Evolutionary conservation across 2,329 filamentous ascomycete species (phyloP), one percentile per base, ranked within the genome.

Genomic region (Penicillium sp.): DNA sequence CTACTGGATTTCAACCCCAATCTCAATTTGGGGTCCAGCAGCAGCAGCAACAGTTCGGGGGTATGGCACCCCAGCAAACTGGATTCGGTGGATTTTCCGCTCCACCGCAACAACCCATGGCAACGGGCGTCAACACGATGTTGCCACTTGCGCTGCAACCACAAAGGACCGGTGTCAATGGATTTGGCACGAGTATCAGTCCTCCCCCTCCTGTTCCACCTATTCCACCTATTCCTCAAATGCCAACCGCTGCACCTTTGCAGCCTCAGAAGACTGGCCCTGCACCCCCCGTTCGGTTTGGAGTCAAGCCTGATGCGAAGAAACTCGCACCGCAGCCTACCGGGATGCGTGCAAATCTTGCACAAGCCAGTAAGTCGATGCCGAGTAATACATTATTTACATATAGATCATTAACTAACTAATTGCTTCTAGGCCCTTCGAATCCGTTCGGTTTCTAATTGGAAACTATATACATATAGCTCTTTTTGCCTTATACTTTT

Each of bases 281-380:
- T 6, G 80, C 93, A 20, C 94, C 94, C 47, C 85, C 91, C 23
- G 87, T 99, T 18, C 84, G 91, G 59, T 99, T 99, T 71, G 94
- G 94, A 40, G 86, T 96, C 35, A 81, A 83, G 57, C 78, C 80
- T 26, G 84, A 86, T 49, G 78, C 85, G 28, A 91, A 91, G 74
- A 94, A 89, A 72, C 76, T 97, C 65, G 81, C 83, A 59, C 86
- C 92, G 28, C 94, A 97, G 77, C 83, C 91, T 26, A 99, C 94
- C 6, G 94, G 94, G 62, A 81, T 89, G 66, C 86, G 89, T 78
- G 94, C 94, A 56, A 97, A 97, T 72, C 81, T 99, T 64, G 82
- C 89, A 52, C 90, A 95, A 84, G 94, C 94, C 68, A 99, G 93
- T 97, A 87, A 88, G 93, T 57, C 30, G 47, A 48, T 47, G 28